phyloP scores from a whole-genome alignment of 2,329 filamentous ascomycete species.

The Pestalotiopsis sp. region DNA sequence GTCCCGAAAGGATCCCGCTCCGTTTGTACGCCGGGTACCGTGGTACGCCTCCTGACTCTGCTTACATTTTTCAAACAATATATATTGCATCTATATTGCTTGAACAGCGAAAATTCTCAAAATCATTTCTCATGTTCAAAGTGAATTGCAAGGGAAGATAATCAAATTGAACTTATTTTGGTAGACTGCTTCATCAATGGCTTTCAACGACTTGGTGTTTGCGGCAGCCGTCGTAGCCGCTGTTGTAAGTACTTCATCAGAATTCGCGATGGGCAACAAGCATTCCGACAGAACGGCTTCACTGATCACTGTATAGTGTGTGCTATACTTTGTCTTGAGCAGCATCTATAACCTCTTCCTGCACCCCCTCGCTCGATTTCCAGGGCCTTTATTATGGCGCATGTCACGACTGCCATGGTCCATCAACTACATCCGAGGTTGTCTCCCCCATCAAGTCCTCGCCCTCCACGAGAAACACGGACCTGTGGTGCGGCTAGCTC shows the following conservation, averaged over 20 bases:
- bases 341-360: conserved; percentile 4
- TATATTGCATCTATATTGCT: background rate
- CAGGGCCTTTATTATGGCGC: conserved; percentile 12
- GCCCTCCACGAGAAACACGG: conserved; percentile 15
- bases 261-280: background rate
- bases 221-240: background rate
- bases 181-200: background rate
- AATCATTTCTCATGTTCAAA: background rate
- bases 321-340: background rate
- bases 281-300: background rate
- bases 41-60: too few species aligned
- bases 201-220: background rate
- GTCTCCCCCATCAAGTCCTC: background rate
- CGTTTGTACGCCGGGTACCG: background rate
- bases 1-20: background rate
- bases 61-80: background rate
- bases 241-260: background rate
- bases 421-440: background rate
- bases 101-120: background rate
- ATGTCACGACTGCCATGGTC: background rate
- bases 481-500: conserved; percentile 13
- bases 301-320: background rate
- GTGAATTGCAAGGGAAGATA: background rate
- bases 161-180: background rate
- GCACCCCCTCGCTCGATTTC: conserved; percentile 15